These are phyloP conservation scores for Gloeostereum incarnatum DNA, from an alignment of 768 basidiomycete species.

Conservation along the genomic window DNA sequence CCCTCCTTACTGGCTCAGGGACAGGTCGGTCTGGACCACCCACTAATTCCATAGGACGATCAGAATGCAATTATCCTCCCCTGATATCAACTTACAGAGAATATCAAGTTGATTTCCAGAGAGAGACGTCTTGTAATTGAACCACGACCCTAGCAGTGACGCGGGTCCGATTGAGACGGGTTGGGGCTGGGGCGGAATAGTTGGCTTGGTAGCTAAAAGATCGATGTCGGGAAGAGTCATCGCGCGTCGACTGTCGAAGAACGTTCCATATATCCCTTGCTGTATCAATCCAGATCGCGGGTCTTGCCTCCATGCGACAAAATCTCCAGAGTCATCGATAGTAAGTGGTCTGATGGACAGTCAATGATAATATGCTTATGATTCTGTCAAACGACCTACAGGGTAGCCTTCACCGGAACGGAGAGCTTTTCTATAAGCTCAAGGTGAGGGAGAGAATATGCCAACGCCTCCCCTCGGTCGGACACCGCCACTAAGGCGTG, in stretches of 20 bases:
- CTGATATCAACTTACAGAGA: slow-evolving; percentile 33
- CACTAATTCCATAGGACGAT: slow-evolving; percentile 36
- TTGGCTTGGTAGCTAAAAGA: slow-evolving; percentile 28
- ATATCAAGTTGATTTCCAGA: slow-evolving; percentile 54
- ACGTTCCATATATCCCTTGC: slow-evolving; percentile 40
- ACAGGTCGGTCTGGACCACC: slow-evolving; percentile 58
- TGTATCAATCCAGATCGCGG: slow-evolving; percentile 22
- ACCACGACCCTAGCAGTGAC: slow-evolving; percentile 47
- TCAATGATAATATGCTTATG: not conserved
- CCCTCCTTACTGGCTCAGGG: slow-evolving; percentile 20
- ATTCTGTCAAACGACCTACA: slow-evolving; percentile 17
- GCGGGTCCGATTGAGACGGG: slow-evolving; percentile 52
- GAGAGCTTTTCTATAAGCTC: slow-evolving; percentile 42
- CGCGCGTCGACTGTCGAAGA: slow-evolving; percentile 47
- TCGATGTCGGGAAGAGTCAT: slow-evolving; percentile 45
- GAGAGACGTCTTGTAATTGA: slow-evolving; percentile 38
- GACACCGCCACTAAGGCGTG: slow-evolving; percentile 51
- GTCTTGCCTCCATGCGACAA: slow-evolving; percentile 32
- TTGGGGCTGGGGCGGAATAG: slow-evolving; percentile 48
- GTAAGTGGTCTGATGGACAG: slow-evolving; percentile 19
- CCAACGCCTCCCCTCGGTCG: slow-evolving; percentile 33
- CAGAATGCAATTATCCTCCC: not conserved
- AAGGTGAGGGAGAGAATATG: slow-evolving; percentile 58
- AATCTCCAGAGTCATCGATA: slow-evolving; percentile 46
- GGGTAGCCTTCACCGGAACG: slow-evolving; percentile 20